Conservation (phyloP, 371 early-diverging fungal species). For the Dichotomocladium elegans region DNA sequence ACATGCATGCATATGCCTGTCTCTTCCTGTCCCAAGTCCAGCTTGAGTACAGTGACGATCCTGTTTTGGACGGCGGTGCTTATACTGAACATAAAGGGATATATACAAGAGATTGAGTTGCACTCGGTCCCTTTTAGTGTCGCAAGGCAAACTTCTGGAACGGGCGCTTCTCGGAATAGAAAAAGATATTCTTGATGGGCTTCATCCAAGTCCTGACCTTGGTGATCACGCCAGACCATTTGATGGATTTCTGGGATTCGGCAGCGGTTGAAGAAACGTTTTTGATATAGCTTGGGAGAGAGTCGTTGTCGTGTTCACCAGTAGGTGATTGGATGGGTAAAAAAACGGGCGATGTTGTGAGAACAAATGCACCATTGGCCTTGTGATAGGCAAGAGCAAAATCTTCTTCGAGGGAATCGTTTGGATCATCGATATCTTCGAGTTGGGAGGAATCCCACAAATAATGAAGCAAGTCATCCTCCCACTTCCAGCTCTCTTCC, state of each 20-base stretch:
- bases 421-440: neutral
- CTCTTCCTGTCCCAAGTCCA: too few relatives aligned
- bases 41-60: too few relatives aligned
- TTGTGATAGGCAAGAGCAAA: neutral
- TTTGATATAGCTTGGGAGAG: neutral
- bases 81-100: too few relatives aligned
- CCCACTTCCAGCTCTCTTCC: conserved; percentile 13
- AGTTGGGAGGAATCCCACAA: conserved; percentile 1
- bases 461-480: conserved; percentile 11
- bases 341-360: neutral
- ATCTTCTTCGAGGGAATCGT: neutral
- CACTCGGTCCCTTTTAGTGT: too few relatives aligned
- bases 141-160: too few relatives aligned
- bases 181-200: neutral
- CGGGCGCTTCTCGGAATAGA: too few relatives aligned
- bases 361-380: neutral
- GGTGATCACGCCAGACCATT: neutral
- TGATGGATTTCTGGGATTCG: neutral
- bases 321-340: neutral
- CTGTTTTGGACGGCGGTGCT: too few relatives aligned
- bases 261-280: neutral
- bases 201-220: neutral
- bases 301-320: neutral
- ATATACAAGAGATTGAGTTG: too few relatives aligned
- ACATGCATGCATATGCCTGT: too few relatives aligned